These are phyloP conservation scores for Geotrichum aggregatum DNA, from an alignment of 1,139 yeast species.

Conservation along the genomic window DNA sequence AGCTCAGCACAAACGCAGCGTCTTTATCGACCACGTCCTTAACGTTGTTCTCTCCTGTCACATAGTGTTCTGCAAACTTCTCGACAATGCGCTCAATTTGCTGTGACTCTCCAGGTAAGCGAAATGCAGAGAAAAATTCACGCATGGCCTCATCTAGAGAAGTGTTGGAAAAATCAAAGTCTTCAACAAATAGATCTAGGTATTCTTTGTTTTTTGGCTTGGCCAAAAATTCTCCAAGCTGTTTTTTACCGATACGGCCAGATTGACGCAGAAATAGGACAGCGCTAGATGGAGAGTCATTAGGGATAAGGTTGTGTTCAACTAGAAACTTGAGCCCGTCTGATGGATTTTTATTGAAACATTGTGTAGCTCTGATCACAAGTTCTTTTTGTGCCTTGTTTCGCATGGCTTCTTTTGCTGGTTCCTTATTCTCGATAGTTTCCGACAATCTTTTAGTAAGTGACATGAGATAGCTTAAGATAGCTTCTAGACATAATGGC, in stretches of 20 bases:
- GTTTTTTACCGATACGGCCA: constrained; percentile 77
- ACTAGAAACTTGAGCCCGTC: constrained; percentile 63
- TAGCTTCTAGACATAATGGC: constrained; percentile 86
- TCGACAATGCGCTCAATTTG: constrained; percentile 92
- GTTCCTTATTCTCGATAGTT: constrained; percentile 24
- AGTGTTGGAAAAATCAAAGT: constrained; percentile 70
- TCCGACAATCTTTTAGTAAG: constrained; percentile 52
- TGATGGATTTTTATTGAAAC: constrained; percentile 73
- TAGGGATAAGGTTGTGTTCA: constrained; percentile 60
- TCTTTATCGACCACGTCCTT: constrained; percentile 48
- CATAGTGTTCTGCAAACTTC: constrained; percentile 73
- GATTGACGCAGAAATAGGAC: constrained; percentile 74
- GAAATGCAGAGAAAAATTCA: constrained; percentile 70
- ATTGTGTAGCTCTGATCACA: constrained; percentile 68
- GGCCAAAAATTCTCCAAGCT: constrained; percentile 80
- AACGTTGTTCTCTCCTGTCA: constrained; percentile 35
- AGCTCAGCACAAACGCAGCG: constrained; percentile 87
- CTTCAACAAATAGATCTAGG: constrained; percentile 58
- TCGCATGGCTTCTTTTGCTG: constrained; percentile 27
- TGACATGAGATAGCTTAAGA: constrained; percentile 66
- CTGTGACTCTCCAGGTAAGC: constrained; percentile 96
- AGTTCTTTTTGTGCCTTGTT: constrained; percentile 61
- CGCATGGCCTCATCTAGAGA: constrained; percentile 93
- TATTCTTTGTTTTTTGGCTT: constrained; percentile 64
- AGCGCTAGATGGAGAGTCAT: constrained; percentile 55